phyloP scores from a whole-genome alignment of 768 basidiomycete genomes.

The Coprinellus micaceus region DNA sequence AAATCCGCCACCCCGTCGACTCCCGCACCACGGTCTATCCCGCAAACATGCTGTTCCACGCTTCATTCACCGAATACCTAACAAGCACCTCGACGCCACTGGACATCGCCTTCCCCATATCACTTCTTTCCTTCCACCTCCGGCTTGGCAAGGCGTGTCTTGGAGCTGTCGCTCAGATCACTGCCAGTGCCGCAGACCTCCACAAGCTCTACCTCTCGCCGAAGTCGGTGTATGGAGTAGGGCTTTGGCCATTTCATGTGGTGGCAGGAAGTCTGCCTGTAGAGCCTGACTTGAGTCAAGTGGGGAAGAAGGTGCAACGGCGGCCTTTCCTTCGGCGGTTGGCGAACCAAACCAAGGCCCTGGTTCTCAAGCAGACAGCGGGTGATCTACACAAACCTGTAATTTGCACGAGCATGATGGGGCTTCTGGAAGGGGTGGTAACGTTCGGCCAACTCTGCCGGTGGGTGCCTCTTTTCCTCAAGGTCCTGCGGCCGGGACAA shows the following conservation, averaged over 20 bases:
- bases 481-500: no score
- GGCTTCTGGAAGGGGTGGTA: no score
- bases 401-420: no score
- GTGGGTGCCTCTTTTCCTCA: no score
- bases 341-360: no score
- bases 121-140: background rate
- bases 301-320: no score
- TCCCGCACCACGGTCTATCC: background rate
- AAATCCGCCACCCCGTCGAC: background rate
- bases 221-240: background rate
- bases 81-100: background rate
- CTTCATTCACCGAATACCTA: background rate
- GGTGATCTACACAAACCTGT: no score
- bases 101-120: background rate
- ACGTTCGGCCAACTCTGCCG: no score
- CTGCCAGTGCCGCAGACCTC: background rate
- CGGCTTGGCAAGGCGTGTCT: background rate
- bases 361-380: no score
- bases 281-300: no score
- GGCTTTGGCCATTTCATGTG: background rate
- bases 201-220: background rate
- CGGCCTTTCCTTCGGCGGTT: no score
- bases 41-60: background rate
- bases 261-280: background rate
- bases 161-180: background rate